Evolutionary conservation across 257 asterid species (phyloP), one percentile per base, ranked within the genome.

Genomic region (Nyctanthes arbortristis): DNA sequence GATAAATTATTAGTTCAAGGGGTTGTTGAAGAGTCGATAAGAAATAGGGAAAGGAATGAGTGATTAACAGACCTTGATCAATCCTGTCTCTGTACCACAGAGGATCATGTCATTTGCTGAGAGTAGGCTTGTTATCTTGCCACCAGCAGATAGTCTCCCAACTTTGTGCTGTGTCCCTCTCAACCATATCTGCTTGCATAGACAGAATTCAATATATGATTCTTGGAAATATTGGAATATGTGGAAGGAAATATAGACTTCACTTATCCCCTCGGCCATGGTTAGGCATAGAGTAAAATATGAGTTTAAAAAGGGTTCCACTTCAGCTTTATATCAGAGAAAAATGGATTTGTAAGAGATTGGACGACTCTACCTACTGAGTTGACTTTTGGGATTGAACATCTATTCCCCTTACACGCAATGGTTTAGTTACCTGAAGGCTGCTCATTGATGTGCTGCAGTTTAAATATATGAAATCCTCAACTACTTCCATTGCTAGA

Each of bases 81-180:
- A 40, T 73, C 98, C 98, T 55, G 86, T 83, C 40, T 91, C 95
- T 18, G 96, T 93, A 32, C 98, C 98, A 66, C 98, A 93, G 9
- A 93, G 79, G 74, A 93, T 85, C 92, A 90, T 85, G 83, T 85
- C 98, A 71, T 93, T 93, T 54, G 97, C 98, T 18, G 96, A 71
- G 57, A 90, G 85, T 27, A 93, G 67, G 83, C 97, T 87, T 24
- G 98, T 90, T 64, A 90, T 88, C 75, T 88, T 93, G 95, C 97
- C 87, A 16, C 97, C 94, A 31, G 97, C 95, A 73, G 97, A 93
- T 74, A 93, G 45, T 67, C 98, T 88, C 55, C 97, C 98, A 36
- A 93, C 97, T 78, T 83, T 90, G 58, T 93, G 96, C 9, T 85
- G 92, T 55, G 96, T 79, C 61, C 96, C 97, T 84, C 97, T 85